A percentile compares a stretch with the other conserved stretches of the same genome.
phyloP scores from a whole-genome alignment of 2,329 filamentous ascomycete species.

The Fusarium neocosmosporiellum region DNA sequence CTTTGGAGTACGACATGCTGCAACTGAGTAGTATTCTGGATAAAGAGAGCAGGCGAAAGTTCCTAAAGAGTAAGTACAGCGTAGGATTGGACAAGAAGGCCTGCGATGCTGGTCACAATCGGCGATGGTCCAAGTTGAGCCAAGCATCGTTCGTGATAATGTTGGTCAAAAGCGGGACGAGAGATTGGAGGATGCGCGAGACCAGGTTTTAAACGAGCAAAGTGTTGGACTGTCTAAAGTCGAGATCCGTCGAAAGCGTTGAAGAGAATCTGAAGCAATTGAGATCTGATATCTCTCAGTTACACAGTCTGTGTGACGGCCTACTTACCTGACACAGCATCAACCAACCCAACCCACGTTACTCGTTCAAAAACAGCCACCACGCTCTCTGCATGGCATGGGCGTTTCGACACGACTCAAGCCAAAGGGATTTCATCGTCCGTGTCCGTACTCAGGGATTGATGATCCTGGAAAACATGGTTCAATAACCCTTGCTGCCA shows the following conservation, averaged over 20 bases:
- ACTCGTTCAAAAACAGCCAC: not conserved
- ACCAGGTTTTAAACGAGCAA: conserved; percentile 17
- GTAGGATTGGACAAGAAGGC: conserved; percentile 12
- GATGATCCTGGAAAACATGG: conserved; percentile 21
- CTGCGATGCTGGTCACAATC: conserved; percentile 13
- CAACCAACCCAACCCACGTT: not conserved
- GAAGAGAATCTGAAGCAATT: conserved; percentile 6
- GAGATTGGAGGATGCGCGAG: conserved; percentile 25
- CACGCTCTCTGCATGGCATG: conserved; percentile 3
- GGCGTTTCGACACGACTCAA: conserved; percentile 26
- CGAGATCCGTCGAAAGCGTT: conserved; percentile 24
- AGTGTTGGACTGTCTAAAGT: conserved; percentile 30
- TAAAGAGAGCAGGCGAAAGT: conserved; percentile 3
- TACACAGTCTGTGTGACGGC: not conserved
- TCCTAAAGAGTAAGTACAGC: conserved; percentile 13
- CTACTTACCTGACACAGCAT: not conserved
- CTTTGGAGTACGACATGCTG: not conserved
- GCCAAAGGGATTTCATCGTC: conserved; percentile 19
- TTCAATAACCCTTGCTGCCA: conserved; percentile 25
- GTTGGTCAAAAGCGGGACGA: conserved; percentile 34
- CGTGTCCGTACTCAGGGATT: conserved; percentile 28
- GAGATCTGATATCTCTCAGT: not conserved
- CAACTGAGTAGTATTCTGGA: conserved; percentile 3
- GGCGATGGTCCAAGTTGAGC: conserved; percentile 22
- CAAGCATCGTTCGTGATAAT: conserved; percentile 23